Percentiles rank a stretch among this genome's conserved stretches.
Evolutionary conservation across 768 basidiomycete species (phyloP).

Genomic region (Crepidotus variabilis): DNA sequence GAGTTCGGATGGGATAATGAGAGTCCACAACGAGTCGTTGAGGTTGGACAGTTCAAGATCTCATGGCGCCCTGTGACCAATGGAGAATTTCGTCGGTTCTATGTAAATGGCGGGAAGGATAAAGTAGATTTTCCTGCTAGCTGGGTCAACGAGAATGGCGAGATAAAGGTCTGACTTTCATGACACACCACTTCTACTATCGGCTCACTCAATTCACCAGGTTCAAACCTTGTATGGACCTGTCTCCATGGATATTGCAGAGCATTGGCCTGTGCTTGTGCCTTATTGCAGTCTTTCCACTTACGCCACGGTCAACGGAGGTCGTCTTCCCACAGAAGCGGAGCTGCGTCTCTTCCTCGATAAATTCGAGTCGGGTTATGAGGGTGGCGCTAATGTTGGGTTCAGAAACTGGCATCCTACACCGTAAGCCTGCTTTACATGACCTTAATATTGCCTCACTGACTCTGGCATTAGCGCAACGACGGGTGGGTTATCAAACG

Average conservation of each 20-base stretch:
- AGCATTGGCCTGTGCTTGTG: slow-evolving; percentile 83
- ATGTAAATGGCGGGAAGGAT: slow-evolving; percentile 38
- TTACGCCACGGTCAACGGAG: slow-evolving; percentile 86
- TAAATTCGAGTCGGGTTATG: slow-evolving; percentile 69
- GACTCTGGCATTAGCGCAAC: slow-evolving; percentile 50
- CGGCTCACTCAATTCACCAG: slow-evolving; percentile 20
- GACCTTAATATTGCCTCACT: neutral
- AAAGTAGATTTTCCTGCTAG: slow-evolving; percentile 59
- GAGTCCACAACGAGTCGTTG: slow-evolving; percentile 58
- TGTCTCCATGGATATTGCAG: slow-evolving; percentile 69
- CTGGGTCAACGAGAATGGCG: slow-evolving; percentile 60
- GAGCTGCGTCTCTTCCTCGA: slow-evolving; percentile 82
- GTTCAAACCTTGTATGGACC: slow-evolving; percentile 89
- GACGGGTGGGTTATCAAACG: slow-evolving; percentile 47
- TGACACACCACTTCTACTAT: neutral
- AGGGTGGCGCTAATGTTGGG: slow-evolving; percentile 78
- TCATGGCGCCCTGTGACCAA: slow-evolving; percentile 89
- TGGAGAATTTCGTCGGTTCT: slow-evolving; percentile 76
- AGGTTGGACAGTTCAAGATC: slow-evolving; percentile 68
- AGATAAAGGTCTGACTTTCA: slow-evolving; percentile 38
- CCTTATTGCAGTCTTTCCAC: slow-evolving; percentile 74
- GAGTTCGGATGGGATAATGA: slow-evolving; percentile 97
- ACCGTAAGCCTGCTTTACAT: slow-evolving; percentile 55
- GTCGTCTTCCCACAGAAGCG: slow-evolving; percentile 86
- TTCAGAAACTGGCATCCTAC: slow-evolving; percentile 93